Evolutionary conservation across 495 filamentous ascomycete species (phyloP).

Genomic region (Entonaema liquescens): DNA sequence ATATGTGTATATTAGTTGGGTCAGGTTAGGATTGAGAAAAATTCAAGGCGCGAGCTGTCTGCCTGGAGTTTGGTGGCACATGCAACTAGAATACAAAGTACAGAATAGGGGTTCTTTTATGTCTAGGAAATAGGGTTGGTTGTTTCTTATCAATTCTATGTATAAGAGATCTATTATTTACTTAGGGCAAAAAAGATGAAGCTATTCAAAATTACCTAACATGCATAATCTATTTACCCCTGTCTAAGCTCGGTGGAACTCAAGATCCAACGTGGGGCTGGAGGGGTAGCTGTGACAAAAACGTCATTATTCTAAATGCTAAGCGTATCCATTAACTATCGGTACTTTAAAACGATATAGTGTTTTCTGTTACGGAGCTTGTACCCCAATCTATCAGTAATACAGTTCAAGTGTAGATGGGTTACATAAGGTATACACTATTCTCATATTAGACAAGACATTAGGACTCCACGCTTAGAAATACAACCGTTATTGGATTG

Average conservation of each 20-base stretch:
- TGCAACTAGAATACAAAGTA: slow-evolving; percentile 4
- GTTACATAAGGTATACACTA: neutral
- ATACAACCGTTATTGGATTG: neutral
- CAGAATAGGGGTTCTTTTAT: neutral
- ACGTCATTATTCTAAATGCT: slow-evolving; percentile 27
- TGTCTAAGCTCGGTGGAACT: neutral
- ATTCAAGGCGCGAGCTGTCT: slow-evolving; percentile 15
- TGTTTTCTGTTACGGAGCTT: no score
- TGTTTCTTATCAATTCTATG: neutral
- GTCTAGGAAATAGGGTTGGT: neutral
- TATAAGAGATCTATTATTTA: neutral
- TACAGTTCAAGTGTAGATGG: no score
- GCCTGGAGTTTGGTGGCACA: slow-evolving; percentile 5
- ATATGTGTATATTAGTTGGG: slow-evolving; percentile 26
- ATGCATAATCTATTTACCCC: no score
- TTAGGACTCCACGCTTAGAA: neutral
- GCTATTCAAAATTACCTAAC: slow-evolving; percentile 12
- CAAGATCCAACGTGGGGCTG: neutral
- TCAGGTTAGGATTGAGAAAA: slow-evolving; percentile 6
- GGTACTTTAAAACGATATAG: neutral
- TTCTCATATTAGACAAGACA: neutral
- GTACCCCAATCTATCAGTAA: no score
- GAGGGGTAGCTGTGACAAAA: slow-evolving; percentile 30
- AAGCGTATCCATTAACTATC: neutral
- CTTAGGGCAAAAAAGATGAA: neutral